phyloP scores from a whole-genome alignment of 352 stramenopile genomes.

The Globisporangium radiosum region DNA sequence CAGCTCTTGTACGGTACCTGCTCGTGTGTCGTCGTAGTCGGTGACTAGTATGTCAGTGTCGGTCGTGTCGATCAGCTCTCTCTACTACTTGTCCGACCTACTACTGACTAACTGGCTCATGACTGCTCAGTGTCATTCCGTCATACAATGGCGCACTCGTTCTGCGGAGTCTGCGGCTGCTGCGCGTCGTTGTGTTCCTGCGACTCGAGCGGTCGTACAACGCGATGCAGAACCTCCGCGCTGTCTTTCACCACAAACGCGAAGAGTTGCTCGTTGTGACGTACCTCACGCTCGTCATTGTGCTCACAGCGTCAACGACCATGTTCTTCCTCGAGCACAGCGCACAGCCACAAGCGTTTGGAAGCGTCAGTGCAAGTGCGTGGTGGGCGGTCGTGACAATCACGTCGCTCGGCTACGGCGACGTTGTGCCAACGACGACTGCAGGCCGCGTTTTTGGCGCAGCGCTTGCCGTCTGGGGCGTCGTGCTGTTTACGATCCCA shows the following conservation, averaged over 20 bases:
- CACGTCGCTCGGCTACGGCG: conserved; percentile 61
- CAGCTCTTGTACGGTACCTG: conserved; percentile 25
- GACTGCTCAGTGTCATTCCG: conserved; percentile 12
- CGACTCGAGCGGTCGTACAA: conserved; percentile 56
- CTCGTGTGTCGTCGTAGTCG: too few species aligned
- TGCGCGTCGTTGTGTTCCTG: conserved; percentile 53
- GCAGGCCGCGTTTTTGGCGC: conserved; percentile 33
- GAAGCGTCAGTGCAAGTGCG: conserved; percentile 36
- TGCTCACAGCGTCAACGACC: conserved; percentile 50
- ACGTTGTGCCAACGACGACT: conserved; percentile 43
- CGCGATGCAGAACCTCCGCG: conserved; percentile 45
- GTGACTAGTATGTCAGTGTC: too few species aligned
- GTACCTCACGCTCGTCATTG: conserved; percentile 45
- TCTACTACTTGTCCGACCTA: background rate
- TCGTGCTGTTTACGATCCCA: conserved; percentile 60
- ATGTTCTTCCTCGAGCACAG: conserved; percentile 62
- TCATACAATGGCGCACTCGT: conserved; percentile 37
- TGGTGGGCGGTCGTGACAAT: conserved; percentile 67
- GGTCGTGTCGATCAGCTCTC: background rate
- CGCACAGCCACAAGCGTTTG: conserved; percentile 40
- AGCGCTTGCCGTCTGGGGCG: conserved; percentile 43
- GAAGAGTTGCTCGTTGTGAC: conserved; percentile 56
- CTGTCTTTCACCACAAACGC: conserved; percentile 51
- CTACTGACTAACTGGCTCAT: background rate
- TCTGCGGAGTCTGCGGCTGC: conserved; percentile 44